A percentile compares a stretch with the other conserved stretches of the same genome.
Conservation (phyloP, 257 asterid species). For the Nyctanthes arbortristis region DNA sequence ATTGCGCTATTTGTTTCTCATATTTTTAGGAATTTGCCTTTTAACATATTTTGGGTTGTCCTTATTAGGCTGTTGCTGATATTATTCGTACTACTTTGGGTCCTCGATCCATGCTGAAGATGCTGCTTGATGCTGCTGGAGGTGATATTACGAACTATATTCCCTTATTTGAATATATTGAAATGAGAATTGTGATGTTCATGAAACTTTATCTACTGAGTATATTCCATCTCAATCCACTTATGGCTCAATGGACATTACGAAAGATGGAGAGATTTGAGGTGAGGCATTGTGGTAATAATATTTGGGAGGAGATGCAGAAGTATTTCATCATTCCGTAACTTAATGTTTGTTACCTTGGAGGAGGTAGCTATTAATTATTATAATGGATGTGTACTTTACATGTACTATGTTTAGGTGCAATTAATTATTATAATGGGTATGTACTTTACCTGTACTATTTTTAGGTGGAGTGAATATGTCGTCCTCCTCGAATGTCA, state of each 20-base stretch:
- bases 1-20: background rate
- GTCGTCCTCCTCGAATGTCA: background rate
- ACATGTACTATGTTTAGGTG: too few relatives aligned
- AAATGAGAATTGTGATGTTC: background rate
- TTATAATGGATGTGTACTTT: too few relatives aligned
- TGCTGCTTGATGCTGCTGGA: conserved; percentile 54
- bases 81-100: conserved; percentile 55
- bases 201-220: background rate
- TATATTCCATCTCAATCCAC: background rate
- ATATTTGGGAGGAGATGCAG: too few relatives aligned
- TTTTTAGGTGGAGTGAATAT: background rate
- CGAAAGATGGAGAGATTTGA: background rate
- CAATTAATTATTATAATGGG: too few relatives aligned
- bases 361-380: background rate
- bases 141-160: conserved; percentile 27
- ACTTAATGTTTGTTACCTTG: too few relatives aligned
- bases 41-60: background rate
- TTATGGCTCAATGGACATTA: background rate
- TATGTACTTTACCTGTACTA: too few relatives aligned
- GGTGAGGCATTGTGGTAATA: too few relatives aligned
- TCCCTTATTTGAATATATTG: background rate
- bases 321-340: background rate
- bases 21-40: background rate
- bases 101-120: conserved; percentile 55
- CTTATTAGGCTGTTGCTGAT: conserved; percentile 50